Evolutionary conservation across 2,329 filamentous ascomycete genomes (phyloP), one percentile per base, ranked within the genome.

Genomic region (Ophiocordyceps robertsii): DNA sequence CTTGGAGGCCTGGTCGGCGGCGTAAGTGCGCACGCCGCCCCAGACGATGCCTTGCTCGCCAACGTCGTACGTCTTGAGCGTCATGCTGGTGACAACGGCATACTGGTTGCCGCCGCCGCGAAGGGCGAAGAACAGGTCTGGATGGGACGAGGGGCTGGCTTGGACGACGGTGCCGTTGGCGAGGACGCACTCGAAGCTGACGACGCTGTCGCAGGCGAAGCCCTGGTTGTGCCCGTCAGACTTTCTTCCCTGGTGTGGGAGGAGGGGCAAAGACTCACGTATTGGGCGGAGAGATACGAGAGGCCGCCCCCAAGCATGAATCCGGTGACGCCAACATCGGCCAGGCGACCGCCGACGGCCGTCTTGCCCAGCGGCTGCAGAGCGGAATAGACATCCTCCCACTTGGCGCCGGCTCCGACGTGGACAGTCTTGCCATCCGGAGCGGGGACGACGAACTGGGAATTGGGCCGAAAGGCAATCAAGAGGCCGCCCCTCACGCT

Each of bases 41-140:
- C 61, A 69, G 43, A 70, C 50, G 17, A 61, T 43, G 29, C 57
- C 62, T 21, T 64, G 61, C 2, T 63, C 43, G 24, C 57, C 62
- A 21, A 67, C 61, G 3, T 51, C 55, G 49, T 65, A 62, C 0
- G 65, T 64, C 47, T 65, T 56, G 12, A 74, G 52, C 8, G 64
- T 52, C 49, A 69, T 70, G 6, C 59, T 58, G 4, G 52, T 69
- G 6, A 72, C 65, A 46, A 73, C 63, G 37, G 72, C 73, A 46
- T 70, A 75, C 51, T 73, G 76, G 55, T 67, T 73, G n/a, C 68
- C 67, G 14, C 75, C 74, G 10, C 74, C 75, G 43, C 69, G 68
- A 4, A 78, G 62, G 0, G 68, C 72, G 47, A 60, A 62, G 55
- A 62, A 77, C 7, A 80, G 59, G 43, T 77, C 72, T 0, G 62